These are phyloP conservation scores for Extremus antarcticus DNA, from an alignment of 495 filamentous ascomycete species.

Conservation along the genomic window DNA sequence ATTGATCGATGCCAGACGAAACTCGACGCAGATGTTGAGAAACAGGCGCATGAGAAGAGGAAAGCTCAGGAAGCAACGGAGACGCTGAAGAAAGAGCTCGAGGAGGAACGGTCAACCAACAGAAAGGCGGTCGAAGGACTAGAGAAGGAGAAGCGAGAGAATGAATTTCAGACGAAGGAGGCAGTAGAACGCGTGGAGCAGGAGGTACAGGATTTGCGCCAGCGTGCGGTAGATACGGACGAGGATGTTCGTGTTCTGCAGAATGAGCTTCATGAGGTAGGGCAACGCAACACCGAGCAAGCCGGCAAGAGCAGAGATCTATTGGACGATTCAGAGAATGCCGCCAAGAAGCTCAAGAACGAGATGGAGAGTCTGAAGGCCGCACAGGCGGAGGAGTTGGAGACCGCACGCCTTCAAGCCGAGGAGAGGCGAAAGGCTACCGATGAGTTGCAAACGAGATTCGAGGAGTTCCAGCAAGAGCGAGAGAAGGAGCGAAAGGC, in stretches of 20 bases:
- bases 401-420: neutral
- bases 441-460: neutral
- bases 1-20: constrained; percentile 17
- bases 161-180: neutral
- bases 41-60: constrained; percentile 13
- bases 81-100: constrained; percentile 10
- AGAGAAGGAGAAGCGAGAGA: neutral
- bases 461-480: constrained; percentile 3
- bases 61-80: constrained; percentile 7
- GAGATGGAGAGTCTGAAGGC: constrained; percentile 4
- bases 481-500: neutral
- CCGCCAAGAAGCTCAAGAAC: neutral
- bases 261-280: neutral
- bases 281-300: constrained; percentile 1
- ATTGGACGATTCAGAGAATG: constrained; percentile 2
- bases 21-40: constrained; percentile 16
- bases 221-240: constrained; percentile 6
- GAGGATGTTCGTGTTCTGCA: constrained; percentile 1
- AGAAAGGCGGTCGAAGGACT: neutral
- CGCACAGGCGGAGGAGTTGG: neutral
- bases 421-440: neutral
- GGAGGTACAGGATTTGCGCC: constrained; percentile 7
- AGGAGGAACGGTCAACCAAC: constrained; percentile 6
- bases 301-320: neutral
- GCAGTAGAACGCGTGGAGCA: constrained; percentile 1